A percentile compares a stretch with the other conserved stretches of the same genome.
Conservation (phyloP, 331 rosid genomes). For the Malus hybrid region DNA sequence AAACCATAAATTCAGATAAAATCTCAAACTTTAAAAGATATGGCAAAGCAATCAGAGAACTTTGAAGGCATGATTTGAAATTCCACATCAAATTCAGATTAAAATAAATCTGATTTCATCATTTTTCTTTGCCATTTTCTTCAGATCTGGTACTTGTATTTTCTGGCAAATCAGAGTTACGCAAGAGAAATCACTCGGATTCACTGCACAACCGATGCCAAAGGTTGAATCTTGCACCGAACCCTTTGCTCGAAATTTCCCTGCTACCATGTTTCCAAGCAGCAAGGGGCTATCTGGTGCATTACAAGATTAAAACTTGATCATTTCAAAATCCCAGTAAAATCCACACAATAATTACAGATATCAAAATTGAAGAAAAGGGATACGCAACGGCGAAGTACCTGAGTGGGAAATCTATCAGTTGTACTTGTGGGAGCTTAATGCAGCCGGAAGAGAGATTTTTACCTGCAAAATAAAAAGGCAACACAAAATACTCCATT, state of each 20-base stretch:
- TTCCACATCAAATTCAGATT: conserved; percentile 57
- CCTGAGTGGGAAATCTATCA: background rate
- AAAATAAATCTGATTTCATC: conserved; percentile 29
- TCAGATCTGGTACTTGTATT: background rate
- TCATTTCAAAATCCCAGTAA: background rate
- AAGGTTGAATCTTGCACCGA: conserved; percentile 69
- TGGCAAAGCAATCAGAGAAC: conserved; percentile 69
- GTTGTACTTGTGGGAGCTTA: background rate
- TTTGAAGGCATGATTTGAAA: conserved; percentile 45
- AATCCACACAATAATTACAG: background rate
- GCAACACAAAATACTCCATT: no score
- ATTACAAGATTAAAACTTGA: conserved; percentile 8
- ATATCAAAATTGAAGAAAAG: background rate
- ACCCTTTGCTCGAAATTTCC: conserved; percentile 70
- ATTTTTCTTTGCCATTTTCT: conserved; percentile 33
- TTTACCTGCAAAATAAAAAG: background rate
- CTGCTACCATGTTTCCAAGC: conserved; percentile 44
- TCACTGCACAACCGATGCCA: conserved; percentile 33
- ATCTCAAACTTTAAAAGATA: background rate
- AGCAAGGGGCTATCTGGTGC: conserved; percentile 91
- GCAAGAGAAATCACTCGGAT: conserved; percentile 1
- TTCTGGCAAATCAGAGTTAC: conserved; percentile 19
- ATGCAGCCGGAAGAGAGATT: background rate
- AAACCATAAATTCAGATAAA: background rate
- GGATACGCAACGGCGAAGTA: background rate